Base-by-base conservation (phyloP, 1,284 basidiomycete genomes). In the Cystobasidium sp. region DNA sequence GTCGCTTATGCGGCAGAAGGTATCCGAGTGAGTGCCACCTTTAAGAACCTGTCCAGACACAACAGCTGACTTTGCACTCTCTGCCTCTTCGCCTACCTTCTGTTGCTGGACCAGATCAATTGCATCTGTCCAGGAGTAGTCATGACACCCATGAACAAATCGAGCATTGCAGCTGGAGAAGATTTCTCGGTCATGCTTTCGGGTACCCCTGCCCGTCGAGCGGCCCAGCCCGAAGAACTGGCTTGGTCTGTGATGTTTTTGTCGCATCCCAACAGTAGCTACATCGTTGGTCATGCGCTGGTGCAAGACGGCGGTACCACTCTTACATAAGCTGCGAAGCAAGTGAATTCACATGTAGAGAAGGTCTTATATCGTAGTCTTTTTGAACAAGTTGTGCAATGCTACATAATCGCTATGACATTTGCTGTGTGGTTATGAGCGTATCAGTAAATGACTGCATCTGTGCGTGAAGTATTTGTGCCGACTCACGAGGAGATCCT, bases 401-500 rank as follows among this genome's bases (percentile, higher is more conserved):
- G 3, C 39, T 41, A 59, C 56, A 59, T 59, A 24, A 59, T 59
- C 9, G 56, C 56, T 39, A 59, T 59, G 1, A 59, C 56, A n/a
- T 59, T 59, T n/a, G 56, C 56, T 59, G 46, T 16, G 10, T 31
- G 6, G n/a, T 6, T 39, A 43, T 12, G 6, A 16, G 6, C 9
- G 39, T 5, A 31, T 59, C 20, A 59, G 56, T n/a, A 8, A 41
- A 43, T 5, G 56, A 31, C 20, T 41, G 6, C 3, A 41, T n/a
- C 12, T 14, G 20, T n/a, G 16, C 5, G 55, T 58, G 24, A 49
- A 14, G 12, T 58, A 39, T 22, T 24, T 18, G 9, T 31, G 31
- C 6, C 24, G n/a, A 66, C 72, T 56, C 61, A 71, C 68, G 82
- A 14, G 83, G 82, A 52, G 81, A 82, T 0, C 84, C 84, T 6